A percentile compares a stretch with the other conserved stretches of the same genome.
These are phyloP conservation scores for Acanthochlamys bracteata DNA, from an alignment of 106 monocot species.

Conservation along the genomic window DNA sequence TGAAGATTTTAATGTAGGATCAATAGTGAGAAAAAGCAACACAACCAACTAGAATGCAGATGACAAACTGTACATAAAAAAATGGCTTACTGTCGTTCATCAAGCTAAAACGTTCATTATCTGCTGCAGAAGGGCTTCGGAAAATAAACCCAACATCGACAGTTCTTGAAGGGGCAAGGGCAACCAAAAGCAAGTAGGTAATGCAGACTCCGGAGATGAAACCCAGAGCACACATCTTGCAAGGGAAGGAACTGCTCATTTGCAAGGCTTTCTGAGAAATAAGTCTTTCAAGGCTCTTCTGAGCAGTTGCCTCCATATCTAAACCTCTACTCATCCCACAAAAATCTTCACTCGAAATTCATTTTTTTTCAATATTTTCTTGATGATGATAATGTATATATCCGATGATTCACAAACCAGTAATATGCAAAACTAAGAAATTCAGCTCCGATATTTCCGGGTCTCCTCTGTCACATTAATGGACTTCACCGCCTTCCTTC, in stretches of 20 bases:
- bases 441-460: too few relatives aligned
- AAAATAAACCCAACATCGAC: conserved; percentile 14
- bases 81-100: conserved; percentile 11
- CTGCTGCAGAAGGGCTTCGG: conserved; percentile 10
- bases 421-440: too few relatives aligned
- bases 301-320: conserved; percentile 34
- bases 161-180: conserved; percentile 25
- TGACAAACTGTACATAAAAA: too few relatives aligned
- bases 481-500: not conserved
- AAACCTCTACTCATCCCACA: not conserved
- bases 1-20: not conserved
- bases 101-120: conserved; percentile 24
- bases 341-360: not conserved
- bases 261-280: conserved; percentile 65
- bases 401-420: not conserved
- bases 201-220: conserved; percentile 70
- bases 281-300: conserved; percentile 58
- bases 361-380: not conserved
- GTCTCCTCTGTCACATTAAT: not conserved
- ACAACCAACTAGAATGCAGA: too few relatives aligned
- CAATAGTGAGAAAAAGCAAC: not conserved
- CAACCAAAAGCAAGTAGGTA: conserved; percentile 46
- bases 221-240: conserved; percentile 58
- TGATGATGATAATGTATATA: not conserved
- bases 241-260: conserved; percentile 50